A percentile compares a stretch with the other conserved stretches of the same genome.
These are phyloP conservation scores for Rhexocercosporidium sp. DNA, from an alignment of 2,329 filamentous ascomycete species.

Conservation along the genomic window DNA sequence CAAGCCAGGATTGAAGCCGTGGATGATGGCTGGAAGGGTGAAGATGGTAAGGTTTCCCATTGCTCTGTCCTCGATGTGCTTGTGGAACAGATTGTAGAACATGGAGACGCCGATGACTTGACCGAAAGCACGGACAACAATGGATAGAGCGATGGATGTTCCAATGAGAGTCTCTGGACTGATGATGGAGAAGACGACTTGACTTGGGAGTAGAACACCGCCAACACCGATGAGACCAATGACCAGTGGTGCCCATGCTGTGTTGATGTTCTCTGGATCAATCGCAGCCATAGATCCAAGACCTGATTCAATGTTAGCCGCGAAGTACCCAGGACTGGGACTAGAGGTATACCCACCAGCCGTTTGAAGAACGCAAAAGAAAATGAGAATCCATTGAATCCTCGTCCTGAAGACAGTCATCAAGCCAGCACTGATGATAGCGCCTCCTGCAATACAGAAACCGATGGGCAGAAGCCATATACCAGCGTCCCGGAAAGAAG, in stretches of 20 bases:
- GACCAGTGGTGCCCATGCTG: conserved; percentile 62
- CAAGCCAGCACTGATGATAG: conserved; percentile 61
- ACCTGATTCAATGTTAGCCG: conserved; percentile 56
- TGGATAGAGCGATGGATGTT: conserved; percentile 69
- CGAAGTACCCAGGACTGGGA: conserved; percentile 41
- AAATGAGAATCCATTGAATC: conserved; percentile 64
- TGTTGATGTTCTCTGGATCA: conserved; percentile 55
- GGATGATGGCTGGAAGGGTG: conserved; percentile 26
- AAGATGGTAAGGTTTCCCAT: background rate
- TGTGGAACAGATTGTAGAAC: conserved; percentile 58
- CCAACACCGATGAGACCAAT: conserved; percentile 69
- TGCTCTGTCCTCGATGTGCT: conserved; percentile 23
- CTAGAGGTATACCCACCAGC: conserved; percentile 60
- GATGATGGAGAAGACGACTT: conserved; percentile 72
- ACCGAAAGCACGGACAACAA: conserved; percentile 72
- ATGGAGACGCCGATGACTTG: conserved; percentile 56
- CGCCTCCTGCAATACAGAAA: conserved; percentile 66
- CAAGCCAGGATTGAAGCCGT: conserved; percentile 30
- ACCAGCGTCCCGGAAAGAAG: conserved; percentile 68
- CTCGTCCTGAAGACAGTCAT: conserved; percentile 62
- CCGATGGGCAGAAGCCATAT: conserved; percentile 68
- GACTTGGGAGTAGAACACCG: conserved; percentile 70
- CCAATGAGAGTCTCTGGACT: conserved; percentile 74
- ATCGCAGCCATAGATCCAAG: conserved; percentile 57
- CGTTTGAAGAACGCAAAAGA: conserved; percentile 67